Evolutionary conservation across 2,329 filamentous ascomycete species (phyloP), one percentile per base, ranked within the genome.

Genomic region (Xylariaceae sp.): DNA sequence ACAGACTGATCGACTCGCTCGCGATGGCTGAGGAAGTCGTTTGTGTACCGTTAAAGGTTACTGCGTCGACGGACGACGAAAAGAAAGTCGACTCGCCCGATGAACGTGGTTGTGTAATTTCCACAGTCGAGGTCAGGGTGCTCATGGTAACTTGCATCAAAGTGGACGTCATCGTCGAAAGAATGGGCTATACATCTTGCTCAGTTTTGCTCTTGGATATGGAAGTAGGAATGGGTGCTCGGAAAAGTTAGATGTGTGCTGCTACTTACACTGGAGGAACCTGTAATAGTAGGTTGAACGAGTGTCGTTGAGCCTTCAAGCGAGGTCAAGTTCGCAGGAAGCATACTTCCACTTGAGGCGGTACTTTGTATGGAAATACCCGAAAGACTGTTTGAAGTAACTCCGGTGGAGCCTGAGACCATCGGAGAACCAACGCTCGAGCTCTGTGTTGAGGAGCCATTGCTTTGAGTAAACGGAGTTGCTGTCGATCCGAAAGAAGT

Each of bases 231-330:
- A 15, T 17, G 46, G 5, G 17, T 30, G 9, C 2, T 9, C 15
- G 30, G 18, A 2, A 18, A 33, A 2, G 22, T 9, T n/a, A 27
- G 27, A 38, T n/a, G 1, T 38, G 12, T 15, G 4, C 11, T 35
- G 22, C 30, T 7, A 53, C 53, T 53, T 53, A 55, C 53, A 14
- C 32, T 48, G 3, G 43, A 47, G 2, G 39, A 33, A 39, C 33
- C 40, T 11, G 53, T 38, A 39, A 14, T 9, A 31, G 47, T 44
- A 14, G 19, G 12, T 6, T 31, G 19, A 17, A 45, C 44, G 39
- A 31, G 46, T 31, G 47, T 15, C 22, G 7, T 19, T 14, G 32
- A 9, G 33, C 39, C 45, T 45, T 39, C 44, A 40, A 41, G 5
- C 11, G 51, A 42, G 35, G 31, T 42, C 17, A 11, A 10, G 32